Percentiles rank a stretch among this genome's conserved stretches.
phyloP scores from a whole-genome alignment of 2,329 filamentous ascomycete genomes.

The Myriosclerotinia scirpicola region DNA sequence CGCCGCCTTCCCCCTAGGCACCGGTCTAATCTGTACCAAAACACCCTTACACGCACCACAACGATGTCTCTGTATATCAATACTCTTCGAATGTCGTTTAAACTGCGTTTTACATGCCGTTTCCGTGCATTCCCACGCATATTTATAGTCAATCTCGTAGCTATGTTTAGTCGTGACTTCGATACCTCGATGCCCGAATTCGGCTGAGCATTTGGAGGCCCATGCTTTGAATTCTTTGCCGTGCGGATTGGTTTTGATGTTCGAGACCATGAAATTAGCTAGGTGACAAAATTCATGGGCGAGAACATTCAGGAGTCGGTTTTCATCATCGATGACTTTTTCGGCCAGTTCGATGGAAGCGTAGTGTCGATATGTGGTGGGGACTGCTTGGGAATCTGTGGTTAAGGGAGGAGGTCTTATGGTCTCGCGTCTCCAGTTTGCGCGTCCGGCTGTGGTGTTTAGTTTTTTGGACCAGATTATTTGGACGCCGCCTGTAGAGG shows the following conservation, averaged over 20 bases:
- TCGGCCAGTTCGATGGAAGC: conserved; percentile 85
- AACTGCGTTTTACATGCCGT: conserved; percentile 66
- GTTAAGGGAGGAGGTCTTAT: conserved; percentile 41
- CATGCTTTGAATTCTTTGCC: conserved; percentile 82
- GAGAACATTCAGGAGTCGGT: conserved; percentile 82
- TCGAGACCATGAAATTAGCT: conserved; percentile 84
- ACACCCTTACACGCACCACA: conserved; percentile 74
- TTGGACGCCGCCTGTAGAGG: conserved; percentile 66
- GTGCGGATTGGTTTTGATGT: conserved; percentile 74
- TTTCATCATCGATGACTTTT: conserved; percentile 78
- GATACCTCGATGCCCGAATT: conserved; percentile 63
- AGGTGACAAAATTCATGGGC: conserved; percentile 97
- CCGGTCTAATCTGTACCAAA: conserved; percentile 77
- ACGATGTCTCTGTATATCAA: conserved; percentile 67
- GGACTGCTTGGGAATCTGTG: conserved; percentile 8
- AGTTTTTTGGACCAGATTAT: conserved; percentile 77
- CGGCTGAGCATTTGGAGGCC: conserved; percentile 55
- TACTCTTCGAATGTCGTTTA: conserved; percentile 82
- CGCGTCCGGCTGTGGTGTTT: conserved; percentile 74
- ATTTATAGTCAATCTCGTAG: conserved; percentile 91
- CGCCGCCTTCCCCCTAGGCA: conserved; percentile 53
- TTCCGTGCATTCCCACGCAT: conserved; percentile 73
- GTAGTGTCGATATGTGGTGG: conserved; percentile 51
- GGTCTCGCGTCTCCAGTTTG: conserved; percentile 67
- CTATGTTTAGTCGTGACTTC: conserved; percentile 85